A percentile compares a stretch with the other conserved stretches of the same genome.
Conservation (phyloP, 441 rosid genomes). For the Euphorbia corollata region DNA sequence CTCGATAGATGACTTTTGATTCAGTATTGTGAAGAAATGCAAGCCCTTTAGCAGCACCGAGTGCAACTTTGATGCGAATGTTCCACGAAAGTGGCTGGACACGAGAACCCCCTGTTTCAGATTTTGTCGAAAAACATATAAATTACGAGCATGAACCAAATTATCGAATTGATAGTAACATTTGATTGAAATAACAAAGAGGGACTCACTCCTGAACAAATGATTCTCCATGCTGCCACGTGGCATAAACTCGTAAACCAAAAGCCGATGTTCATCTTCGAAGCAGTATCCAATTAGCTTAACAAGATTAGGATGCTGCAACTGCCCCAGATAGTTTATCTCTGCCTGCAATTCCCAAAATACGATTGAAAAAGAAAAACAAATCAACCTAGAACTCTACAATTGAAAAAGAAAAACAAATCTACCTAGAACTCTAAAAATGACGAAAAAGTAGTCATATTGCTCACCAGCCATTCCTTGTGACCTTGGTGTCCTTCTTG, state of each 20-base stretch:
- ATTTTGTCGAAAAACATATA: background rate
- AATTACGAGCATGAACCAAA: too few relatives aligned
- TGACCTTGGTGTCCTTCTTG: slow-evolving; percentile 74
- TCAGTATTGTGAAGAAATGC: slow-evolving; percentile 69
- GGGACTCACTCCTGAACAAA: slow-evolving; percentile 68
- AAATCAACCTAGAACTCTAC: background rate
- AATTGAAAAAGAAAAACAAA: too few relatives aligned
- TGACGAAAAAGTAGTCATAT: too few relatives aligned
- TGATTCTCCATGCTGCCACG: slow-evolving; percentile 88
- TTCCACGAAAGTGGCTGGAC: slow-evolving; percentile 72
- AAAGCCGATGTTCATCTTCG: slow-evolving; percentile 69
- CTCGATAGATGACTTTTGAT: slow-evolving; percentile 64
- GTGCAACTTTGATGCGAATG: slow-evolving; percentile 61
- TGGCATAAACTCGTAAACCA: slow-evolving; percentile 77
- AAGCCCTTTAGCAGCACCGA: slow-evolving; percentile 75
- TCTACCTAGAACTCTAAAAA: too few relatives aligned
- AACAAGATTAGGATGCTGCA: slow-evolving; percentile 66
- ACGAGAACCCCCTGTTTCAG: slow-evolving; percentile 52
- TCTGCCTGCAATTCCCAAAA: slow-evolving; percentile 40
- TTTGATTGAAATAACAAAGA: background rate
- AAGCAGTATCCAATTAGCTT: slow-evolving; percentile 70
- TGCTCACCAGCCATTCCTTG: slow-evolving; percentile 76
- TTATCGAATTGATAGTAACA: slow-evolving; percentile 8
- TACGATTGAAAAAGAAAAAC: background rate
- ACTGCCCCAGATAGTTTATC: slow-evolving; percentile 71